phyloP scores from a whole-genome alignment of 345 rosid genomes.

The Bruguiera parviflora region DNA sequence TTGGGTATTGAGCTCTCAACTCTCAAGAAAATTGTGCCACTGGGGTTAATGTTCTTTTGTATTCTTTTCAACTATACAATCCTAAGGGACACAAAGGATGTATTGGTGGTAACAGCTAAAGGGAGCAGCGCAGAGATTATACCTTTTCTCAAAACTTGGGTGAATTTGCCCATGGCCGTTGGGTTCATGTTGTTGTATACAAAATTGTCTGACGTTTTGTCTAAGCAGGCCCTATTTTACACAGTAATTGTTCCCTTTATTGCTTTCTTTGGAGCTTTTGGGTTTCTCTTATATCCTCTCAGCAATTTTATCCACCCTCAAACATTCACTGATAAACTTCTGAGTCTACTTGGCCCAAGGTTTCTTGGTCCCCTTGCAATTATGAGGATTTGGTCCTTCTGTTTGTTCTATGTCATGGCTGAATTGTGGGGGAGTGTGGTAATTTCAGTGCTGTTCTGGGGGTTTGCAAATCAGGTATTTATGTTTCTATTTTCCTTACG shows the following conservation, averaged over 20 bases:
- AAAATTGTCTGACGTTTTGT: conserved; percentile 65
- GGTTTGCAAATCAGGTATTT: conserved; percentile 93
- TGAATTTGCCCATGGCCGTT: conserved; percentile 95
- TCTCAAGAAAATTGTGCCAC: conserved; percentile 78
- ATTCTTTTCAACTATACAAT: conserved; percentile 92
- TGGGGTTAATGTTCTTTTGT: conserved; percentile 95
- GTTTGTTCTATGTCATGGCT: conserved; percentile 99
- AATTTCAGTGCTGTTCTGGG: conserved; percentile 95
- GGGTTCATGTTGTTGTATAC: conserved; percentile 93
- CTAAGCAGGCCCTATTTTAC: conserved; percentile 85
- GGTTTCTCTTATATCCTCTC: conserved; percentile 87
- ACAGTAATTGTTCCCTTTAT: conserved; percentile 84
- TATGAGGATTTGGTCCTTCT: conserved; percentile 93
- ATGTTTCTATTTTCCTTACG: conserved; percentile 5
- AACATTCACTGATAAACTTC: conserved; percentile 80
- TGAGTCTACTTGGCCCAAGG: conserved; percentile 70
- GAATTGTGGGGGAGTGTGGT: conserved; percentile 99
- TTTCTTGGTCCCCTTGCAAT: conserved; percentile 97
- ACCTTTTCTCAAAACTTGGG: conserved; percentile 97
- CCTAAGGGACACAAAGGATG: conserved; percentile 97
- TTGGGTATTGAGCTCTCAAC: conserved; percentile 67
- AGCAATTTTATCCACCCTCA: conserved; percentile 79
- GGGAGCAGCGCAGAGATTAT: conserved; percentile 98
- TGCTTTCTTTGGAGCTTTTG: conserved; percentile 91
- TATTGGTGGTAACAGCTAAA: conserved; percentile 89